Base-by-base conservation (phyloP, 2,329 filamentous ascomycete species). In the Trichophyton equinum region DNA sequence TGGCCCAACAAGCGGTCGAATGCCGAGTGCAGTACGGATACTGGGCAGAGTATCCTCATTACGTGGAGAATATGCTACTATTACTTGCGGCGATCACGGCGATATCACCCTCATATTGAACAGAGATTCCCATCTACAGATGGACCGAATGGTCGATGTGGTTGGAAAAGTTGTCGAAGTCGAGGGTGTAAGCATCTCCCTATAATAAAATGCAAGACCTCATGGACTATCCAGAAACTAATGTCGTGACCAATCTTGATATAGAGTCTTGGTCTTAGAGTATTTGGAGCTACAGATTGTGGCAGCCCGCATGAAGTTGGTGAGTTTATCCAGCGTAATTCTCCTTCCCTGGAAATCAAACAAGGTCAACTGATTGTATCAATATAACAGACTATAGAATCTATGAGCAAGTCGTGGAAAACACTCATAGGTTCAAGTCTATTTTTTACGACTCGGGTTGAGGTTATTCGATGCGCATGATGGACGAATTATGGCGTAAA, bases 41-140 rank as follows among this genome's bases (percentile, higher is more conserved):
- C 81, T 95, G 4, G 94, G 94, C 68, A 91, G 87, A 68, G 91
- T 97, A 55, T 82, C 83, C 3, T 86, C 94, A 68, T 79, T 97
- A 25, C 85, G 86, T 58, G 91, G 91, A 66, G 88, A 94, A 59
- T 82, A 83, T 58, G 92, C 91, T 0, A 84, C 85, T 4, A 82
- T 97, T 33, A 90, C 96, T 61, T 86, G 89, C 4, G 86, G 79
- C 2, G 67, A 65, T 27, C 70, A 85, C 27, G 92, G 92, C 0
- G 81, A 84, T 22, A 82, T 96, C 27, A 88, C 85, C 0, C 79
- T 90, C 1, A 77, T 87, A 18, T 73, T 97, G 65, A 91, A 89
- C 71, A 80, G 86, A 30, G 72, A 75, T 64, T 74, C 72, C 57
- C 75, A 75, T 65, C 62, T 78, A 36, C 75, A 76, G 62, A 73